These are phyloP conservation scores for Quercus bicolor DNA, from an alignment of 306 rosid species.

Conservation along the genomic window DNA sequence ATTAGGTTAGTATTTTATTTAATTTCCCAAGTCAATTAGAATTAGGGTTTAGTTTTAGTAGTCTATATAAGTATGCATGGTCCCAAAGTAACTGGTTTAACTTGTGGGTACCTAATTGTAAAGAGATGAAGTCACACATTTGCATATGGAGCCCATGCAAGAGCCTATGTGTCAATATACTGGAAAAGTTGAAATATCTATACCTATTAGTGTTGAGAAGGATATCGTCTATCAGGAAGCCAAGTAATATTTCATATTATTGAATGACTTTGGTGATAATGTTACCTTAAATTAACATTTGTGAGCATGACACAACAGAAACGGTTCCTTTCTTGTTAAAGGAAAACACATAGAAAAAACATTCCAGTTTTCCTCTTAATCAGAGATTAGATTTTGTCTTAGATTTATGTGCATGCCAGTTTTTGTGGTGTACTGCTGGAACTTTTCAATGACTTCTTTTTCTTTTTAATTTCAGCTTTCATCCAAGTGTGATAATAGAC, in stretches of 20 bases:
- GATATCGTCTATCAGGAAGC: too few species aligned
- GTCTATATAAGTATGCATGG: background rate
- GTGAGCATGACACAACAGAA: too few species aligned
- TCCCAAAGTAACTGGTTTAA: background rate
- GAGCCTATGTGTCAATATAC: background rate
- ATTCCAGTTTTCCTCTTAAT: too few species aligned
- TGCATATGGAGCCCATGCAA: background rate
- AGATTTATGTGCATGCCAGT: conserved; percentile 1
- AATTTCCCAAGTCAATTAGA: too few species aligned
- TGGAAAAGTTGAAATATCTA: background rate
- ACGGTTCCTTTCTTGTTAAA: too few species aligned
- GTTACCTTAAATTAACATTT: too few species aligned
- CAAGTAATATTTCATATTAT: background rate
- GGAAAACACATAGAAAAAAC: too few species aligned
- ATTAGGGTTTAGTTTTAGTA: too few species aligned
- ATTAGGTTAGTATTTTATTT: too few species aligned
- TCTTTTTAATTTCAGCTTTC: conserved; percentile 68
- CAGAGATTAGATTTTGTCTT: background rate
- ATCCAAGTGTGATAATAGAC: conserved; percentile 82
- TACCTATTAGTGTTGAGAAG: too few species aligned
- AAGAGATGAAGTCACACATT: background rate
- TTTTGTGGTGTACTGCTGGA: conserved; percentile 18
- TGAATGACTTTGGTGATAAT: background rate
- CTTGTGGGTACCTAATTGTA: background rate
- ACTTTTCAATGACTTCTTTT: conserved; percentile 24